These are phyloP conservation scores for Candida jianshihensis DNA, from an alignment of 805 yeast species.

Conservation along the genomic window DNA sequence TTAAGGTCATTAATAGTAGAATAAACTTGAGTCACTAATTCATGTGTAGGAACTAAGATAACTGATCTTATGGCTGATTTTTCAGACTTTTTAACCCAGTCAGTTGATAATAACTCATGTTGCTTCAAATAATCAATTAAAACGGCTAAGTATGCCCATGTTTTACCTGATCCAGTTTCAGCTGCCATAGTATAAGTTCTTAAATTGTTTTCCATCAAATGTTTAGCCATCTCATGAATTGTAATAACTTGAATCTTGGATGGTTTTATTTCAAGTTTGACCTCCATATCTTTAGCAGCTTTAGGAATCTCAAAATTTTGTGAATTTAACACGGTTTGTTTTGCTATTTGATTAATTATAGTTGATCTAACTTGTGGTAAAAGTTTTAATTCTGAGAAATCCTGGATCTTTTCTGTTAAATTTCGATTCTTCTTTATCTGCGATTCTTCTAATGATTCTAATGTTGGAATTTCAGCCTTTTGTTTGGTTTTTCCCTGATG, in stretches of 20 bases:
- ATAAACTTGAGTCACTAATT: constrained; percentile 75
- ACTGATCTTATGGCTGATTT: constrained; percentile 56
- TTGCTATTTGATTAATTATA: constrained; percentile 45
- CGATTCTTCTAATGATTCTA: constrained; percentile 21
- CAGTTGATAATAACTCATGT: constrained; percentile 31
- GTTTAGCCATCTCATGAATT: constrained; percentile 31
- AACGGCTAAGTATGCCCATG: constrained; percentile 85
- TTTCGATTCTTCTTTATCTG: constrained; percentile 30
- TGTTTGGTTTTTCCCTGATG: no score
- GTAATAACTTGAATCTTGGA: constrained; percentile 83
- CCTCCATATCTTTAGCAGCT: constrained; percentile 8
- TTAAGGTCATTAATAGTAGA: constrained; percentile 29
- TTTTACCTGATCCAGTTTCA: constrained; percentile 96
- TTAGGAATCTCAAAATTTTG: constrained; percentile 17
- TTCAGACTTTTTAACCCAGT: constrained; percentile 26
- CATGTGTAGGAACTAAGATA: constrained; percentile 85
- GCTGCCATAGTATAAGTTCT: constrained; percentile 81
- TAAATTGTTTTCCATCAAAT: constrained; percentile 31
- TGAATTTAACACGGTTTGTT: constrained; percentile 33
- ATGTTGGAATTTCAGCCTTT: constrained; percentile 12
- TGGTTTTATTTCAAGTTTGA: constrained; percentile 33
- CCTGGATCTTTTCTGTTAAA: constrained; percentile 43
- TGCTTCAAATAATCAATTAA: constrained; percentile 59
- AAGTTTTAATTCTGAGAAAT: constrained; percentile 62
- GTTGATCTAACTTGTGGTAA: constrained; percentile 61